phyloP scores from a whole-genome alignment of 2,329 filamentous ascomycete genomes.

The Aulographum hederae region DNA sequence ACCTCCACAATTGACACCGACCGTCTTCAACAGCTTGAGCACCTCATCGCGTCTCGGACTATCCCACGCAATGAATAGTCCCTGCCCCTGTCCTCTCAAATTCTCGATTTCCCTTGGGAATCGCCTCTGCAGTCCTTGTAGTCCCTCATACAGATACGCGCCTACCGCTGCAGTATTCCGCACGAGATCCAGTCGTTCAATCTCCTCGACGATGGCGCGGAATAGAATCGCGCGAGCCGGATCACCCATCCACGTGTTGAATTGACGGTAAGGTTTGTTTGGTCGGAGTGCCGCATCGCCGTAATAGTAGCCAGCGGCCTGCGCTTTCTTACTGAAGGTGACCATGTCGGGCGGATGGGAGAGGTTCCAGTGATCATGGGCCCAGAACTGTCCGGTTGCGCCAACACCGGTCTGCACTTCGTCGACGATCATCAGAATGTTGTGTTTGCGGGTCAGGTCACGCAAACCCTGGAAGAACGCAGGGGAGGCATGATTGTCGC shows the following conservation, averaged over 20 bases:
- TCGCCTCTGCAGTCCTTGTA: slow-evolving; percentile 47
- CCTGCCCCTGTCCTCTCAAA: slow-evolving; percentile 70
- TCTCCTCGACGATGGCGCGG: slow-evolving; percentile 69
- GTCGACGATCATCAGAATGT: slow-evolving; percentile 75
- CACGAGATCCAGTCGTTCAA: slow-evolving; percentile 60
- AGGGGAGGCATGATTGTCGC: slow-evolving; percentile 83
- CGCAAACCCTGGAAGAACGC: slow-evolving; percentile 75
- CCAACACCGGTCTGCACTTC: slow-evolving; percentile 90
- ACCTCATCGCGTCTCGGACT: slow-evolving; percentile 64
- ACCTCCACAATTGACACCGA: slow-evolving; percentile 78
- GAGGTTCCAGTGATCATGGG: slow-evolving; percentile 87
- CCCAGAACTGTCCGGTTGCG: slow-evolving; percentile 89
- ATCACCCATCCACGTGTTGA: slow-evolving; percentile 97
- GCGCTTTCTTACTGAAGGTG: slow-evolving; percentile 89
- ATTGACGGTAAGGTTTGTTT: slow-evolving; percentile 88
- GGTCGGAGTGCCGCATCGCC: slow-evolving; percentile 62
- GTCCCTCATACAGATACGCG: slow-evolving; percentile 55
- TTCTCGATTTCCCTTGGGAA: slow-evolving; percentile 68
- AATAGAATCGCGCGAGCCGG: slow-evolving; percentile 71
- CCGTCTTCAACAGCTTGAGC: slow-evolving; percentile 56
- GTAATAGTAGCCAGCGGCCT: slow-evolving; percentile 86
- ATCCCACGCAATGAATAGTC: slow-evolving; percentile 89
- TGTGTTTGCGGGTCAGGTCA: slow-evolving; percentile 57
- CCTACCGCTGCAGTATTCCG: slow-evolving; percentile 60
- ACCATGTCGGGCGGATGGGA: slow-evolving; percentile 73